Evolutionary conservation across 2,329 filamentous ascomycete species (phyloP).

Genomic region (Mycosphaerella sp.): DNA sequence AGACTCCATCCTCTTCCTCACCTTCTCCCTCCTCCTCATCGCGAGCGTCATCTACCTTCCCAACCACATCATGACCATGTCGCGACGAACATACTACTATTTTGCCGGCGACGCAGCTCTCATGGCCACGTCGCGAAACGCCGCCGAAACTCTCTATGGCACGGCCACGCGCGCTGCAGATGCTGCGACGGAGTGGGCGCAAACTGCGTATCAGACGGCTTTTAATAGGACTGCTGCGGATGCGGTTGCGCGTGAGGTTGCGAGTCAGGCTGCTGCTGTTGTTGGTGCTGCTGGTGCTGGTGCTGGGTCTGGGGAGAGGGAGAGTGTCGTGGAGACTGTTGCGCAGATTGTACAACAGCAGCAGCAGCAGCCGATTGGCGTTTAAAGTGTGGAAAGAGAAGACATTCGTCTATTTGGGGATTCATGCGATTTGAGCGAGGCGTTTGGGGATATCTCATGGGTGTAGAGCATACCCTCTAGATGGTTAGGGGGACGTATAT

Average conservation of each 20-base stretch:
- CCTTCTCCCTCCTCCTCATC: slow-evolving; percentile 77
- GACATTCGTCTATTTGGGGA: neutral
- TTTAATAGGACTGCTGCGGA: slow-evolving; percentile 15
- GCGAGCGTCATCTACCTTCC: slow-evolving; percentile 89
- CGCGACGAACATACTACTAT: slow-evolving; percentile 89
- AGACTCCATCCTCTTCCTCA: slow-evolving; percentile 91
- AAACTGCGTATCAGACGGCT: slow-evolving; percentile 22
- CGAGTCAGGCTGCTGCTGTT: slow-evolving; percentile 5
- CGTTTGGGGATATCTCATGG: neutral
- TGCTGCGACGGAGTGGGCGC: slow-evolving; percentile 24
- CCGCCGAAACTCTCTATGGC: slow-evolving; percentile 19
- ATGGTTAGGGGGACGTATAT: no score
- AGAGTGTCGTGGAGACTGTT: slow-evolving; percentile 20
- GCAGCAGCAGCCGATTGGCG: neutral
- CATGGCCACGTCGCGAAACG: slow-evolving; percentile 13
- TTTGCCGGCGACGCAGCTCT: slow-evolving; percentile 63
- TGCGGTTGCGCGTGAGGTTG: neutral
- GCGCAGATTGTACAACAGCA: slow-evolving; percentile 13
- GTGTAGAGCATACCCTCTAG: no score
- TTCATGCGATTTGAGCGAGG: neutral
- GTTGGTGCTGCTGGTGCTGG: no score
- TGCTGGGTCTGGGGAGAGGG: neutral
- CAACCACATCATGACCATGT: slow-evolving; percentile 77
- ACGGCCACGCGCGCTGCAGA: slow-evolving; percentile 19
- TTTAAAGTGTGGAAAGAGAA: neutral